phyloP scores from a whole-genome alignment of 768 basidiomycete genomes.

The Phlebiopsis flavidoalba region DNA sequence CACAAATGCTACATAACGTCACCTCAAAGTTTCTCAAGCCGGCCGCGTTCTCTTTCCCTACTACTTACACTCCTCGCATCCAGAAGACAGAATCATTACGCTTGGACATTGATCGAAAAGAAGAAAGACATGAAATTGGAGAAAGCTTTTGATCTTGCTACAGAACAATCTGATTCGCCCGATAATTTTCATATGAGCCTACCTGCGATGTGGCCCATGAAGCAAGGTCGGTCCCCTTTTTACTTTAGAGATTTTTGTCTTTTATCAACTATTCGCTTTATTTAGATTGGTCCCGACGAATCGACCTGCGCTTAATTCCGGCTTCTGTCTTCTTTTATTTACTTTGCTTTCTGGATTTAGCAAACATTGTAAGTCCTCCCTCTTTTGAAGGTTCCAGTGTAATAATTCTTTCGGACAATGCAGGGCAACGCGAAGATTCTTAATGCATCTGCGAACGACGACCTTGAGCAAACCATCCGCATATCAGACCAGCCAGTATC shows the following conservation, averaged over 20 bases:
- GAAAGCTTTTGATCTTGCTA: too few species aligned
- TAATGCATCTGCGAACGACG: slow-evolving; percentile 26
- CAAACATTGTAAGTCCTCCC: slow-evolving; percentile 15
- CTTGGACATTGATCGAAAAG: too few species aligned
- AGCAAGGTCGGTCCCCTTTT: neutral
- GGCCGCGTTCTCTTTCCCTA: too few species aligned
- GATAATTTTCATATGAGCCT: too few species aligned
- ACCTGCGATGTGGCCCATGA: neutral
- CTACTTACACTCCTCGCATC: too few species aligned
- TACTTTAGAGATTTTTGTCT: neutral
- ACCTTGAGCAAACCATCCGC: slow-evolving; percentile 23
- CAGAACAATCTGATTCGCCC: too few species aligned
- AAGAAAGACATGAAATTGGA: too few species aligned
- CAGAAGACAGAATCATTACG: too few species aligned
- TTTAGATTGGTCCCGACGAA: slow-evolving; percentile 35
- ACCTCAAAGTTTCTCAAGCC: too few species aligned
- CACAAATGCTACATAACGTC: too few species aligned
- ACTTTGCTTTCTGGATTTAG: slow-evolving; percentile 23
- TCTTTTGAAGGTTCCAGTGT: neutral
- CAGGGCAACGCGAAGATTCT: slow-evolving; percentile 24
- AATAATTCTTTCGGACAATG: neutral
- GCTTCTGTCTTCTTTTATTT: slow-evolving; percentile 26
- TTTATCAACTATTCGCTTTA: neutral
- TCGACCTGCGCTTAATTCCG: slow-evolving; percentile 26
- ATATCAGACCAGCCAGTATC: slow-evolving; percentile 29